phyloP scores from a whole-genome alignment of 1,139 yeast genomes.

The Yamadazyma dushanensis region DNA sequence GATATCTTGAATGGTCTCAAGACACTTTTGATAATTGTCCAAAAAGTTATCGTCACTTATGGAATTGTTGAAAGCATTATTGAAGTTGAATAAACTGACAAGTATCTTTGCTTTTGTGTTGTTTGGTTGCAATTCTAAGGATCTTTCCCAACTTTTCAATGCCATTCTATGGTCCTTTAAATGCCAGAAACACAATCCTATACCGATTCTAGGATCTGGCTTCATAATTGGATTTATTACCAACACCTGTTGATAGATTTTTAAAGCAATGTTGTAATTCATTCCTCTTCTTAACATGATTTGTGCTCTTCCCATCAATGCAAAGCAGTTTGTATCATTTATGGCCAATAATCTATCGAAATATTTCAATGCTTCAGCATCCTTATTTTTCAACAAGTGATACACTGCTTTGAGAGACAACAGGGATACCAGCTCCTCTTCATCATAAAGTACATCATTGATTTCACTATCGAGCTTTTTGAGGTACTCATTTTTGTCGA shows the following conservation, averaged over 20 bases:
- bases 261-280: constrained; percentile 73
- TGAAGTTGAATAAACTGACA: constrained; percentile 67
- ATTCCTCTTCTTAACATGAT: constrained; percentile 65
- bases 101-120: constrained; percentile 67
- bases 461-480: constrained; percentile 25
- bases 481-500: constrained; percentile 25
- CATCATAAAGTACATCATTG: constrained; percentile 16
- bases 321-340: constrained; percentile 58
- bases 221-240: constrained; percentile 71
- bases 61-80: constrained; percentile 59
- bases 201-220: constrained; percentile 95
- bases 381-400: constrained; percentile 46
- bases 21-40: constrained; percentile 48
- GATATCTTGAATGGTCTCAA: constrained; percentile 32
- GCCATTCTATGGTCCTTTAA: constrained; percentile 81
- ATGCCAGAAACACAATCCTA: constrained; percentile 93
- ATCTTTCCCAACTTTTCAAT: constrained; percentile 76
- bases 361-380: constrained; percentile 66
- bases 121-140: constrained; percentile 63
- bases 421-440: constrained; percentile 30
- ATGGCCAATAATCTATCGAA: constrained; percentile 24
- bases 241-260: constrained; percentile 79
- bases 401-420: constrained; percentile 62
- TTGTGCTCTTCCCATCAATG: constrained; percentile 84
- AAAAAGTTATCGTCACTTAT: constrained; percentile 61